Conservation (phyloP, 1,139 yeast genomes). For the Yamadazyma diddensiae region DNA sequence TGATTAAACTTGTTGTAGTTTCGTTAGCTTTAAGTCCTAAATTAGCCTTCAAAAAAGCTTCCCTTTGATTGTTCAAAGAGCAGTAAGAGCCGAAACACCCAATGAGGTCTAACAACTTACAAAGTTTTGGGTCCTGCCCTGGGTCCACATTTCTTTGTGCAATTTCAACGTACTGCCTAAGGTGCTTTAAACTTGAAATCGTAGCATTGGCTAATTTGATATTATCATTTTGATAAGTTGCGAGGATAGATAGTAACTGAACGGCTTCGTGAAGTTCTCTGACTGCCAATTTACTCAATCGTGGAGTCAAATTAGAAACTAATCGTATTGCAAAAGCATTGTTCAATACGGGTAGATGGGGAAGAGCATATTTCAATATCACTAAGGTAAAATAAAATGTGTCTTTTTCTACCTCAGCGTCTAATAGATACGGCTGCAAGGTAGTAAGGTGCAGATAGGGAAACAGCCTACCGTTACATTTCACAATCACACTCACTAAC, state of each 20-base stretch:
- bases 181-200: constrained; percentile 51
- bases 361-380: constrained; percentile 1
- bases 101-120: constrained; percentile 57
- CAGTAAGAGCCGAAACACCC: constrained; percentile 74
- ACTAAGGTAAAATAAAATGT: neutral
- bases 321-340: constrained; percentile 1
- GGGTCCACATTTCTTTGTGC: constrained; percentile 15
- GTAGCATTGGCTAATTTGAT: constrained; percentile 57
- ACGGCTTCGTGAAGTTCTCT: constrained; percentile 66
- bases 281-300: constrained; percentile 55
- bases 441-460: constrained; percentile 2
- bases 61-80: constrained; percentile 47
- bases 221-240: constrained; percentile 44
- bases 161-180: constrained; percentile 40
- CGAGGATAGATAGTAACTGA: constrained; percentile 60
- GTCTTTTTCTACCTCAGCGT: neutral
- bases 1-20: constrained; percentile 51
- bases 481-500: constrained; percentile 1
- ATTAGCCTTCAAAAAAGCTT: constrained; percentile 34
- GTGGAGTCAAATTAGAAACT: neutral
- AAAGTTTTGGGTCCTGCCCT: constrained; percentile 43
- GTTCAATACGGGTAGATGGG: neutral
- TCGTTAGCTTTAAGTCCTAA: constrained; percentile 50
- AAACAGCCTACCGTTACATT: constrained; percentile 1
- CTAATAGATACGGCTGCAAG: constrained; percentile 3